Base-by-base conservation (phyloP, 2,329 filamentous ascomycete species). In the Volutella citrinella region DNA sequence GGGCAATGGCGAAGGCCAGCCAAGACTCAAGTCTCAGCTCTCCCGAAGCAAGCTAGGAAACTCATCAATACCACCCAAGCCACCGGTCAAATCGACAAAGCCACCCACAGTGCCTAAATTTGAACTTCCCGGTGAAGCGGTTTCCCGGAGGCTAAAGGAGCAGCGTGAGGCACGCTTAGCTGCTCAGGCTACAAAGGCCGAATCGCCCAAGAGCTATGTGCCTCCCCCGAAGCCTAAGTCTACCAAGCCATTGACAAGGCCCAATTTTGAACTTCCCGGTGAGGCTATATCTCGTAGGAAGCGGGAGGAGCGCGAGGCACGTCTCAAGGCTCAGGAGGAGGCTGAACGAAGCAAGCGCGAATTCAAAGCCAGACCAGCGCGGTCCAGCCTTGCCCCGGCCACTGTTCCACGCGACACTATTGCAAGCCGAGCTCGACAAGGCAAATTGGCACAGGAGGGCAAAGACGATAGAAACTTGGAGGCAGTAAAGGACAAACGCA, bases 191-290 rank as follows among this genome's bases (percentile, higher is more conserved):
- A 57, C 56, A 32, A 54, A 63, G 30, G 55, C 57, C 24, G 58
- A 60, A 18, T 48, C 60, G 38, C 53, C 51, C 36, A 61, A 58
- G 37, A 46, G 56, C 29, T 50, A 53, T 23, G 54, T 64, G 22
- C 58, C 67, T 32, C 60, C 68, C 4, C 60, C 65, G 36, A 68
- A 70, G 38, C 59, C 67, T 30, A 76, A 69, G 49, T 74, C 70
- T 14, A 65, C 57, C 28, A 80, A 71, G 46, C 57, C 64, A n/a
- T 66, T 70, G 13, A 74, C 74, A 2, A 69, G 68, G 16, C 68
- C 79, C 10, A 69, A 60, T 6, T 83, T 82, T 57, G 77, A 82
- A 57, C 65, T 84, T 26, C 78, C 79, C 0, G 78, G 79, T 8
- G 80, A 83, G 49, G 74, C 72, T 5, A 72, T 82, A 30, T 75